These are phyloP conservation scores for Dendrobium chrysotoxum DNA, from an alignment of 106 monocot genomes.

Conservation along the genomic window DNA sequence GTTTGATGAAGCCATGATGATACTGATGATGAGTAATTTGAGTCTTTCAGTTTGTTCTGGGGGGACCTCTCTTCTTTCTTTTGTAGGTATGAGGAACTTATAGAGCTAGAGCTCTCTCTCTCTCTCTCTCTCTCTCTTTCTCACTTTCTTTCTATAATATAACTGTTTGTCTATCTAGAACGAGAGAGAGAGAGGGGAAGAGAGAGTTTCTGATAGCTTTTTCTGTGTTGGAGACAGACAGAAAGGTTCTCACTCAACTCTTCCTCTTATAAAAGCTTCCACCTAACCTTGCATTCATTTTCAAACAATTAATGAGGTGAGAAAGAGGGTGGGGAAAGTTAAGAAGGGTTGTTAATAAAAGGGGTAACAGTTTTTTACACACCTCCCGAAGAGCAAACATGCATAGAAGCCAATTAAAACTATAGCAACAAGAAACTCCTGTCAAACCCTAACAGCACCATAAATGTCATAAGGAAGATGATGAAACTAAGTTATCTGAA, in stretches of 20 bases:
- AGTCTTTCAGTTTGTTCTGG: background rate
- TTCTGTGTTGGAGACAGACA: constrained; percentile 17
- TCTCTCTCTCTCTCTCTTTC: constrained; percentile 10
- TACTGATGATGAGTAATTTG: constrained; percentile 14
- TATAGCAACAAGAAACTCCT: constrained; percentile 30
- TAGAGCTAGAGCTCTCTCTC: background rate
- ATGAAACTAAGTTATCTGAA: background rate
- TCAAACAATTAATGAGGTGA: constrained; percentile 6
- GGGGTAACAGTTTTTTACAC: constrained; percentile 18
- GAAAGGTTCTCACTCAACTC: background rate
- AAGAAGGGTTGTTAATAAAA: constrained; percentile 7
- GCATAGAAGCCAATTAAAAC: constrained; percentile 18
- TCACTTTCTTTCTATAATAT: constrained; percentile 1
- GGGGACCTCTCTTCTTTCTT: constrained; percentile 7
- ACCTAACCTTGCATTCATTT: constrained; percentile 42
- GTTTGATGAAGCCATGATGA: constrained; percentile 94
- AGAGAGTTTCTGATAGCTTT: background rate
- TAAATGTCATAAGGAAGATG: constrained; percentile 7
- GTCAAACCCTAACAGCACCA: constrained; percentile 7
- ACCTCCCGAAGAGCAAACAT: constrained; percentile 15
- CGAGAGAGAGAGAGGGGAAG: background rate
- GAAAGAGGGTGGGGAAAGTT: background rate
- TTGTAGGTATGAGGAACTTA: background rate
- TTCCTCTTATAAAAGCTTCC: constrained; percentile 31
- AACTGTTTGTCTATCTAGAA: constrained; percentile 4